Conservation (phyloP, 129 eudicot genomes). For the Sambucus nigra region DNA sequence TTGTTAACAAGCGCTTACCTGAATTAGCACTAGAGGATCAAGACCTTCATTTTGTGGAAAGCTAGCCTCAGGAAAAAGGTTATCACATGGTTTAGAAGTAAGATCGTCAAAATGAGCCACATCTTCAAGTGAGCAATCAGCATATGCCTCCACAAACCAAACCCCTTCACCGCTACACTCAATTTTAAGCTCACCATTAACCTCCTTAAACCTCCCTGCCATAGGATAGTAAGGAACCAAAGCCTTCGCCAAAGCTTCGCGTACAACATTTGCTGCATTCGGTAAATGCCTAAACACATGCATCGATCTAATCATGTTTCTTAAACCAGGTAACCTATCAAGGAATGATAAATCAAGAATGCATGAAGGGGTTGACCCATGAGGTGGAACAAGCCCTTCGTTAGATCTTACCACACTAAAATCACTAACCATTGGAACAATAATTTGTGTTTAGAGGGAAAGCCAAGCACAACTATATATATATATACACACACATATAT, state of each 20-base stretch:
- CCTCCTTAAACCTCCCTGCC: slow-evolving; percentile 40
- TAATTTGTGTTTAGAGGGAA: too few relatives aligned
- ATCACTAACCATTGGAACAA: too few relatives aligned
- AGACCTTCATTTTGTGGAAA: slow-evolving; percentile 7
- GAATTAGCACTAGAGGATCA: slow-evolving; percentile 51
- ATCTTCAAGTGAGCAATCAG: slow-evolving; percentile 25
- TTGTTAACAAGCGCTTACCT: too few relatives aligned
- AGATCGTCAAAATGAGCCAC: slow-evolving; percentile 41
- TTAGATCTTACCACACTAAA: too few relatives aligned
- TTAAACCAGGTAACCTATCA: too few relatives aligned
- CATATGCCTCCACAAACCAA: slow-evolving; percentile 48
- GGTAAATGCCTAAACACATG: too few relatives aligned
- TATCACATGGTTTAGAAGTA: slow-evolving; percentile 25
- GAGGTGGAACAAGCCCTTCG: too few relatives aligned
- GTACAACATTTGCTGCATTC: slow-evolving; percentile 16
- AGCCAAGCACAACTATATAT: too few relatives aligned
- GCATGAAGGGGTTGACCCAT: too few relatives aligned
- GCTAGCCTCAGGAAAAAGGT: slow-evolving; percentile 22
- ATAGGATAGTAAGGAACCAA: slow-evolving; percentile 60
- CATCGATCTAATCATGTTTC: too few relatives aligned
- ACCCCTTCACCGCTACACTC: slow-evolving; percentile 48
- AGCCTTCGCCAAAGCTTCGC: slow-evolving; percentile 42
- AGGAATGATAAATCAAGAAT: too few relatives aligned
- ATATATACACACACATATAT: too few relatives aligned
- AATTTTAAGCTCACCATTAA: slow-evolving; percentile 18